A percentile compares a stretch with the other conserved stretches of the same genome.
These are phyloP conservation scores for Colletotrichum sidae DNA, from an alignment of 2,329 filamentous ascomycete species.

Conservation along the genomic window DNA sequence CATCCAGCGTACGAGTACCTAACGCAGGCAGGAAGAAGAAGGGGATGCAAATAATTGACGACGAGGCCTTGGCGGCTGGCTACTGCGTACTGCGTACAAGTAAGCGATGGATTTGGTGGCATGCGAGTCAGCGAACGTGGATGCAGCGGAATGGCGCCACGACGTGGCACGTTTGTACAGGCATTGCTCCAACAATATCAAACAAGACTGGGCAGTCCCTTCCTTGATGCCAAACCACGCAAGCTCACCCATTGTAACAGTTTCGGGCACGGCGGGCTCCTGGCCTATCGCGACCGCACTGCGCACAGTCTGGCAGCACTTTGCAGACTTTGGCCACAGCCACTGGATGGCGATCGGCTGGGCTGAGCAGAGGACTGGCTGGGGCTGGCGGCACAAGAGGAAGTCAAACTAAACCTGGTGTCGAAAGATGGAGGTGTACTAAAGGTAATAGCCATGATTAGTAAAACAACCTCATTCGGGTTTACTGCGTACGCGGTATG, in stretches of 20 bases:
- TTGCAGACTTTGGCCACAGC: constrained; percentile 16
- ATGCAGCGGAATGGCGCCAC: constrained; percentile 34
- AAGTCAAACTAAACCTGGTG: not conserved
- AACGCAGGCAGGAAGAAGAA: not conserved
- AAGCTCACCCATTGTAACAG: constrained; percentile 27
- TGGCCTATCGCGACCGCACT: constrained; percentile 30
- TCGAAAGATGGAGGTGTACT: too few species aligned
- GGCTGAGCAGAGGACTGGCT: too few species aligned
- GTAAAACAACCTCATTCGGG: too few species aligned
- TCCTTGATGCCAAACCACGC: constrained; percentile 13
- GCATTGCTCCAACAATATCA: not conserved
- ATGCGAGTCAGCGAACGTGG: constrained; percentile 37
- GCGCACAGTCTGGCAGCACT: constrained; percentile 2
- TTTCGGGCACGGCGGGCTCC: constrained; percentile 18
- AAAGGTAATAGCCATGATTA: too few species aligned
- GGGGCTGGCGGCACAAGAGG: not conserved
- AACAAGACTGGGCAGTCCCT: constrained; percentile 32
- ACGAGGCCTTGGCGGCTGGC: constrained; percentile 16
- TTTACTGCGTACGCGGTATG: too few species aligned
- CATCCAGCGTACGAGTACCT: constrained; percentile 2
- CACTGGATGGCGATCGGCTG: constrained; percentile 12
- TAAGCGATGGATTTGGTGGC: constrained; percentile 4
- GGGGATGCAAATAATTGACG: constrained; percentile 12
- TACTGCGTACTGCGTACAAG: not conserved
- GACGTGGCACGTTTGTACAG: constrained; percentile 35